Base-by-base conservation (phyloP, 2,329 filamentous ascomycete genomes). In the Tolypocladium endophyticum region DNA sequence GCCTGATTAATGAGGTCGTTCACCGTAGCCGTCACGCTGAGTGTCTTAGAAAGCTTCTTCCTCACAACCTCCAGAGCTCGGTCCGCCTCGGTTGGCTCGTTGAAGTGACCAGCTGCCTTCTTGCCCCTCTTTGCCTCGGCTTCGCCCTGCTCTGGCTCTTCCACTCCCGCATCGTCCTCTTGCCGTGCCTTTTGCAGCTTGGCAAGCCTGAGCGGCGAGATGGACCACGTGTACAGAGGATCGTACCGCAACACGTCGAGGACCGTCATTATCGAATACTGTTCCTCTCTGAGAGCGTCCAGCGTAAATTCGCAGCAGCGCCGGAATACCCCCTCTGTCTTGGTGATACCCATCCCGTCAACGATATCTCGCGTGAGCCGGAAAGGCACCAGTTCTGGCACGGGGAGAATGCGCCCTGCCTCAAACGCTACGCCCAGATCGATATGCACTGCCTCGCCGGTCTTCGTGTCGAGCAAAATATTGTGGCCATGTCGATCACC, bases 291-390 rank as follows among this genome's bases (percentile, higher is more conserved):
- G 41, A 99, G 79, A 1, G 95, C 92, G 63, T 97, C 92, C 38
- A 99, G 84, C 0, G 92, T 97, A 71, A 97, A 97, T 71, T 99
- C 95, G 72, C 94, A 99, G 74, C 93, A 97, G n/a, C 95, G 86
- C 9, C 94, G 85, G 77, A 97, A 99, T 0, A 97, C 92, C 4
- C 94, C 94, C 73, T 99, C 95, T 0, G 92, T 96, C 68, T 90
- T 91, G 3, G 90, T 95, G 65, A 96, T 88, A 35, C 94, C 94
- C 90, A 99, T 97, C 33, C 91, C 95, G 70, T 99, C 95, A 6
- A 97, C 90, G 58, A 99, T 87, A 68, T 99, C 94, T 58, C 94
- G 84, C 12, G 94, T 97, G 58, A 99, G 78, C 0, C 94, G 86
- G 79, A 99, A 99, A 0, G 94, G 95, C 0, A 99, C 94, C 3